Conservation (phyloP, 768 basidiomycete genomes). For the Sarcomyxa edulis region DNA sequence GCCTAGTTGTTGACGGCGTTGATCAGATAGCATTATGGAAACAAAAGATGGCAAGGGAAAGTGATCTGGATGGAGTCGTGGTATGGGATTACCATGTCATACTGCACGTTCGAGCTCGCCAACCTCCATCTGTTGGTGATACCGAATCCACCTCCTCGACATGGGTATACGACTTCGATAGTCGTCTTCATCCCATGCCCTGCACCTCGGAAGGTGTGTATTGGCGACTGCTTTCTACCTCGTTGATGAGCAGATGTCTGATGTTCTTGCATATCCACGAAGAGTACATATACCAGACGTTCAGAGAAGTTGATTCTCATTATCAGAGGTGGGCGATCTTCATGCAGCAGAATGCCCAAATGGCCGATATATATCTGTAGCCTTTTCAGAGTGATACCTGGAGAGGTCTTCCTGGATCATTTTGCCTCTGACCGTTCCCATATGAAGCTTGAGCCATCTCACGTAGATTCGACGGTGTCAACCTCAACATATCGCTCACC, state of each 20-base stretch:
- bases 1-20: not conserved
- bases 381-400: constrained; percentile 57
- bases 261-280: constrained; percentile 1
- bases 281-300: constrained; percentile 46
- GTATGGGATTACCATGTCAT: constrained; percentile 79
- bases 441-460: constrained; percentile 45
- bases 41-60: constrained; percentile 40
- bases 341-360: too few relatives aligned
- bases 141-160: too few relatives aligned
- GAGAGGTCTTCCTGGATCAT: constrained; percentile 41
- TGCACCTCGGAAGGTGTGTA: constrained; percentile 45
- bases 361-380: constrained; percentile 31
- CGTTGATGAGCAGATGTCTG: not conserved
- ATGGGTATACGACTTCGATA: constrained; percentile 77
- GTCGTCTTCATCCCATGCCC: constrained; percentile 42
- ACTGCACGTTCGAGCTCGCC: constrained; percentile 40
- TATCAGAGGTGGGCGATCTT: constrained; percentile 48
- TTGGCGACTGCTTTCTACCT: too few relatives aligned
- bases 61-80: constrained; percentile 33
- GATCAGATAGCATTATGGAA: constrained; percentile 60
- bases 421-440: constrained; percentile 77
- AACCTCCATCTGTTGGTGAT: constrained; percentile 1
- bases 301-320: constrained; percentile 26
- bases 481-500: constrained; percentile 30
- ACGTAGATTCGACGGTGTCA: not conserved